These are phyloP conservation scores for Naganishia sp. DNA, from an alignment of 1,284 basidiomycete genomes.

Conservation along the genomic window DNA sequence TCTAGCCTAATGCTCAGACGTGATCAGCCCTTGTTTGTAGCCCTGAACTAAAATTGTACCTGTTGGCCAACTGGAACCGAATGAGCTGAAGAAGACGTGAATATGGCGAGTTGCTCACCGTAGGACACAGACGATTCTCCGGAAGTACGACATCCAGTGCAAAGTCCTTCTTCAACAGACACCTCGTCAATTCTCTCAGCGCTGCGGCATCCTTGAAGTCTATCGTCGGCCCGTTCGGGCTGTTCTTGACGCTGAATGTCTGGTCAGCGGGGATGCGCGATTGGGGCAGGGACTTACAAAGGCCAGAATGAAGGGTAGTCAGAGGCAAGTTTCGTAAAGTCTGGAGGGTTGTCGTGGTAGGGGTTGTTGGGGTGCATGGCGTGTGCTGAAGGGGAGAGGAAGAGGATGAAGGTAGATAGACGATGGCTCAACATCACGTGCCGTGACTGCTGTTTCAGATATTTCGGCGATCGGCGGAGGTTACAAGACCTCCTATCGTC, in stretches of 20 bases:
- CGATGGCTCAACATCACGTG: constrained; percentile 12
- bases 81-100: background rate
- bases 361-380: constrained; percentile 53
- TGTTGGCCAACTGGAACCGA: constrained; percentile 46
- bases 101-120: constrained; percentile 59
- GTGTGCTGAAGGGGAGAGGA: background rate
- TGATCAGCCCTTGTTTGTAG: background rate
- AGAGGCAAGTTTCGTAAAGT: constrained; percentile 66
- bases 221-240: constrained; percentile 55
- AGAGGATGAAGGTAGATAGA: background rate
- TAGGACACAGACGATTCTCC: constrained; percentile 75
- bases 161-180: constrained; percentile 75
- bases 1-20: constrained; percentile 62
- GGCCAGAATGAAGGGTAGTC: constrained; percentile 63
- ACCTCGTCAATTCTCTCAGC: constrained; percentile 72
- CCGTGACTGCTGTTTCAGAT: background rate
- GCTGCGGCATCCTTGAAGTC: constrained; percentile 71
- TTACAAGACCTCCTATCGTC: constrained; percentile 1
- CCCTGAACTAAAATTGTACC: constrained; percentile 38
- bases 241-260: constrained; percentile 9
- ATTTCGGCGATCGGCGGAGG: constrained; percentile 10
- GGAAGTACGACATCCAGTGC: constrained; percentile 65
- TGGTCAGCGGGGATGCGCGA: background rate
- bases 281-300: constrained; percentile 33
- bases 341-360: constrained; percentile 57